Percentiles rank a stretch among this genome's conserved stretches.
phyloP scores from a whole-genome alignment of 164 flowering plant genomes.

The Sextonia rubra region DNA sequence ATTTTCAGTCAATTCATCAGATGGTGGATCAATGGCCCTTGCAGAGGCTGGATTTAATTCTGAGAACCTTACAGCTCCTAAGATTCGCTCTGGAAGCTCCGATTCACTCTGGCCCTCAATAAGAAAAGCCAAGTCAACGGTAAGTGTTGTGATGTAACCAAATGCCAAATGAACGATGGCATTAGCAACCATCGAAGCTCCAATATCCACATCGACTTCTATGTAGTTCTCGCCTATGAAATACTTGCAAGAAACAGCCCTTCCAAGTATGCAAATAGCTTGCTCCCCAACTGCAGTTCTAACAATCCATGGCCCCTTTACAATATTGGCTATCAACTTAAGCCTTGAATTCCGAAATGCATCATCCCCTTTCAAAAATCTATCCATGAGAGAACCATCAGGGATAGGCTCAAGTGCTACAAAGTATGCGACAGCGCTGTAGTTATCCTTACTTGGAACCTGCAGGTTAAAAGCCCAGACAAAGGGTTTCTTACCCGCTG shows the following conservation, averaged over 20 bases:
- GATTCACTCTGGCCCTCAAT: conserved; percentile 74
- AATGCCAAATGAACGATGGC: conserved; percentile 91
- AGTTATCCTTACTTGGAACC: conserved; percentile 74
- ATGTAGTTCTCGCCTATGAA: conserved; percentile 42
- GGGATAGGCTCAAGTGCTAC: conserved; percentile 43
- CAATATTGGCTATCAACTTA: conserved; percentile 87
- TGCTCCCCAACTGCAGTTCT: conserved; percentile 92
- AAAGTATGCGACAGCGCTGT: conserved; percentile 78
- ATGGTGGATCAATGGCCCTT: conserved; percentile 17
- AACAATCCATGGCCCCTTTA: conserved; percentile 95
- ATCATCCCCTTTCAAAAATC: conserved; percentile 77
- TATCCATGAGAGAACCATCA: conserved; percentile 68
- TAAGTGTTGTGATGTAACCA: conserved; percentile 73
- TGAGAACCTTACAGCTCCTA: conserved; percentile 86
- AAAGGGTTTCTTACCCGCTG: conserved; percentile 51
- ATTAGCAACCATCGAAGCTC: conserved; percentile 88
- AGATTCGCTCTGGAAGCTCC: conserved; percentile 78
- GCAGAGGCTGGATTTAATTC: conserved; percentile 74
- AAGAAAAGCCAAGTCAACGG: conserved; percentile 87
- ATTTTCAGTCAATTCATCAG: conserved; percentile 27
- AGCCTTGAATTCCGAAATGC: conserved; percentile 66
- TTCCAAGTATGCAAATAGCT: conserved; percentile 83
- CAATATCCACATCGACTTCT: conserved; percentile 53
- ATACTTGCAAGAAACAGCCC: conserved; percentile 78
- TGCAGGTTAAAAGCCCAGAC: conserved; percentile 94